Base-by-base conservation (phyloP, 129 eudicot species). In the Flaveria trinervia region DNA sequence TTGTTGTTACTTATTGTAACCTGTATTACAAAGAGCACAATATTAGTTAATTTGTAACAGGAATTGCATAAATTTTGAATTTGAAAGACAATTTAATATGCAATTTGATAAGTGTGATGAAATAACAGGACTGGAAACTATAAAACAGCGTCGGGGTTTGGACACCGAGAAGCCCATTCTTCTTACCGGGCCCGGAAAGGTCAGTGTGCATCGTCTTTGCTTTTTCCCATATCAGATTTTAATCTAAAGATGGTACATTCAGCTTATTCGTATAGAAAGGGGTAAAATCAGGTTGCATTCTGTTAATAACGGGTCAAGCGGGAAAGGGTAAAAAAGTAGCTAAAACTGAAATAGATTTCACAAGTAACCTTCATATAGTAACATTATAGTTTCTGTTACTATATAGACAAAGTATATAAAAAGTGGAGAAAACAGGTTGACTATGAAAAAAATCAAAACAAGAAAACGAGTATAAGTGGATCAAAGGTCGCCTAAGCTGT, bases 131-230 rank as follows among this genome's bases (percentile, higher is more conserved):
- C 71, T 95, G 88, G 91, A 86, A 64, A 95, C 94, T 71, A 91
- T 95, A 51, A 93, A 95, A 84, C 89, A 82, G 65, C 92, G 97
- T 15, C 87, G 99, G 0, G 92, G 96, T 61, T 70, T 84, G 79
- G 85, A 76, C 26, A 89, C 92, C 3, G 94, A 86, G 68, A 91
- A 91, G 86, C 96, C 99, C 8, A 78, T 95, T 83, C 97, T 95
- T 84, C 99, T 91, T 68, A 75, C 93, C 15, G 97, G 99, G 41
- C 99, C 99, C 15, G 99, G 99, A 70, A 95, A 95, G 97, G 99
- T 95, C 46, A 79, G 79, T 77, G 17, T 72, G 15, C 8, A 70
- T 15, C 4, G 66, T 45, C 57, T 55, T 77, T 41, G 18, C 68
- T 43, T 1, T 18, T 22, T 30, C 36, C 7, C 20, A 15, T 17